Evolutionary conservation across 2,329 filamentous ascomycete genomes (phyloP).

Genomic region (Diplodia seriata): DNA sequence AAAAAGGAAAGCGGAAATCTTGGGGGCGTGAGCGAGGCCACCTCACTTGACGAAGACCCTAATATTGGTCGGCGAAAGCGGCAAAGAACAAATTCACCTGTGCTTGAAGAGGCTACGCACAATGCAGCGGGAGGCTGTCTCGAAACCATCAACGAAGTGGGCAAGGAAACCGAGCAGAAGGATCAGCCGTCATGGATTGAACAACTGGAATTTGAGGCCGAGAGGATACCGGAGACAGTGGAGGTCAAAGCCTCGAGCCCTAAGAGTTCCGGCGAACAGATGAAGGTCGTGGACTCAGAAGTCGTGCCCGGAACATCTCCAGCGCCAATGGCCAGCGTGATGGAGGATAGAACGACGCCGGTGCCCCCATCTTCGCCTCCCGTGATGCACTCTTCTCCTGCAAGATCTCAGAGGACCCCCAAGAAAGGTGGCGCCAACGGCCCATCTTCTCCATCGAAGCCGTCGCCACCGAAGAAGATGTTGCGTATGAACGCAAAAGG

Average conservation of each 20-base stretch:
- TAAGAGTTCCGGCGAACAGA: not conserved
- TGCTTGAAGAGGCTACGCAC: slow-evolving; percentile 6
- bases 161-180: not conserved
- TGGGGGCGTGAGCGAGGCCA: slow-evolving; percentile 26
- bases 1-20: slow-evolving; percentile 29
- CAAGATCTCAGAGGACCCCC: not conserved
- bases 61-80: slow-evolving; percentile 47
- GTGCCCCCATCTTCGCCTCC: slow-evolving; percentile 23
- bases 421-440: not conserved
- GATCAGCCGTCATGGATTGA: slow-evolving; percentile 39
- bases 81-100: slow-evolving; percentile 46
- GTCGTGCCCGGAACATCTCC: not conserved
- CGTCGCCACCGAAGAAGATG: slow-evolving; percentile 45
- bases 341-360: not conserved
- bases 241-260: slow-evolving; percentile 23
- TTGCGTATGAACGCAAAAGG: slow-evolving; percentile 53
- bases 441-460: not conserved
- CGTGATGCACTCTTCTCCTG: not conserved
- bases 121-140: not conserved
- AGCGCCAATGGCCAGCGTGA: not conserved
- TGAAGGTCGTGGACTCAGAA: not conserved
- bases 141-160: not conserved
- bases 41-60: slow-evolving; percentile 41
- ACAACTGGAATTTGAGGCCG: slow-evolving; percentile 42
- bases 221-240: slow-evolving; percentile 13